Conservation (phyloP, 345 rosid species). For the Euphorbia tirucalli region DNA sequence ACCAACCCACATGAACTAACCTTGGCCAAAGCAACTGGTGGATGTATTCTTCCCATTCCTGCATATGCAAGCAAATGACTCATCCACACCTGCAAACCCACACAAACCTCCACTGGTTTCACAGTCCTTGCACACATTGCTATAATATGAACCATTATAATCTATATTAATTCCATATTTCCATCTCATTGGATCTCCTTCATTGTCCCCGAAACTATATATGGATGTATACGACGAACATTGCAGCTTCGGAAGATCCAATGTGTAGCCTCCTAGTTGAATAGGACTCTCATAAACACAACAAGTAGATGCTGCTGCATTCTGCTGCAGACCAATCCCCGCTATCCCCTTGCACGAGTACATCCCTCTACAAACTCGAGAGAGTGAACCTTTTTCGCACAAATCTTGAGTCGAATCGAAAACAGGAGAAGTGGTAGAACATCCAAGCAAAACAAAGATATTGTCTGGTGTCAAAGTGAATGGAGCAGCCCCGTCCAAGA, state of each 20-base stretch:
- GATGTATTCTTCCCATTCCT: constrained; percentile 49
- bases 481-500: constrained; percentile 52
- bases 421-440: constrained; percentile 60
- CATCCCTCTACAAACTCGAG: constrained; percentile 58
- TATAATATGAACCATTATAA: constrained; percentile 44
- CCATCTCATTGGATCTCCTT: constrained; percentile 66
- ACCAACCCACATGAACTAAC: constrained; percentile 30
- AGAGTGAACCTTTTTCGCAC: constrained; percentile 51
- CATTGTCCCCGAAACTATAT: constrained; percentile 50
- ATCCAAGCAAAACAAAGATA: constrained; percentile 58
- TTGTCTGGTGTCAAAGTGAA: constrained; percentile 45
- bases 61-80: constrained; percentile 68
- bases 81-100: constrained; percentile 54
- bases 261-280: constrained; percentile 43
- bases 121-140: constrained; percentile 48
- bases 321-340: constrained; percentile 54
- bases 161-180: constrained; percentile 51
- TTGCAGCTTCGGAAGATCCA: constrained; percentile 64
- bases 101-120: constrained; percentile 63
- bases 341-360: constrained; percentile 64
- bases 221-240: constrained; percentile 60
- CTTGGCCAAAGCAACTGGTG: constrained; percentile 49
- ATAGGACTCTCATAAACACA: constrained; percentile 58
- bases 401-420: constrained; percentile 52
- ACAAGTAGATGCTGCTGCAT: constrained; percentile 51